A percentile compares a stretch with the other conserved stretches of the same genome.
phyloP scores from a whole-genome alignment of 2,329 filamentous ascomycete genomes.

The Coniochaeta hoffmannii region DNA sequence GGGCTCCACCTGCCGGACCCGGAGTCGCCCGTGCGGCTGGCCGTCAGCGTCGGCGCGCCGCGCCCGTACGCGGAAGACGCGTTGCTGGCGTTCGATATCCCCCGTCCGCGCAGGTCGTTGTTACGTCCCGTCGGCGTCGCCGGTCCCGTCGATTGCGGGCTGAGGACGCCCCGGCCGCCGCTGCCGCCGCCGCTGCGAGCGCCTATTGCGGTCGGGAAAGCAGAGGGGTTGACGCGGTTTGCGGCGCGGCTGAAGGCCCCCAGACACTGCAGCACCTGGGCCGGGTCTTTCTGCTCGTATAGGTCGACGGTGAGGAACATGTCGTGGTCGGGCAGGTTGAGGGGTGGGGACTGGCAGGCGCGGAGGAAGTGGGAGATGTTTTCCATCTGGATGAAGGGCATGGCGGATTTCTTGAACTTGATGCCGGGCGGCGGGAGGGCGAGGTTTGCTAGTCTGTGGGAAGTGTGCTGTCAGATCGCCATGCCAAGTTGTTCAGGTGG shows the following conservation, averaged over 20 bases:
- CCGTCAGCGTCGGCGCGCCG: constrained; percentile 28
- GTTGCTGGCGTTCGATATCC: constrained; percentile 51
- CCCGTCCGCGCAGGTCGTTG: constrained; percentile 33
- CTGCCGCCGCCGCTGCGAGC: constrained; percentile 49
- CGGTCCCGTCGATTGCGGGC: constrained; percentile 57
- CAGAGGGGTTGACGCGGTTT: constrained; percentile 62
- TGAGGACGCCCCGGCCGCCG: constrained; percentile 45
- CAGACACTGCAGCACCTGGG: constrained; percentile 90
- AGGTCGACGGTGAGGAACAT: constrained; percentile 95
- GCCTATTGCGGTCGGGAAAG: constrained; percentile 71
- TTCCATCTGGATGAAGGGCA: constrained; percentile 99
- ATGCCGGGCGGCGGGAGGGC: constrained; percentile 69
- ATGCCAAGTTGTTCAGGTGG: constrained; percentile 7
- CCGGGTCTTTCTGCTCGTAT: constrained; percentile 90
- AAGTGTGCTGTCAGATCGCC: neutral
- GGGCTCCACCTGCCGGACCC: constrained; percentile 53
- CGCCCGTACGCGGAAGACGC: constrained; percentile 41
- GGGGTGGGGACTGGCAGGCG: constrained; percentile 75
- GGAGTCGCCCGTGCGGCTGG: constrained; percentile 46
- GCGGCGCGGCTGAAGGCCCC: constrained; percentile 86
- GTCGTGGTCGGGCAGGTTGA: constrained; percentile 88
- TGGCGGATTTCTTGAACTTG: constrained; percentile 83
- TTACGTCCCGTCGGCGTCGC: constrained; percentile 37
- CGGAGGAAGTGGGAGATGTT: constrained; percentile 95
- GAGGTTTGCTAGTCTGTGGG: constrained; percentile 68